A percentile compares a stretch with the other conserved stretches of the same genome.
These are phyloP conservation scores for Candida gigantensis DNA, from an alignment of 1,139 yeast species.

Conservation along the genomic window DNA sequence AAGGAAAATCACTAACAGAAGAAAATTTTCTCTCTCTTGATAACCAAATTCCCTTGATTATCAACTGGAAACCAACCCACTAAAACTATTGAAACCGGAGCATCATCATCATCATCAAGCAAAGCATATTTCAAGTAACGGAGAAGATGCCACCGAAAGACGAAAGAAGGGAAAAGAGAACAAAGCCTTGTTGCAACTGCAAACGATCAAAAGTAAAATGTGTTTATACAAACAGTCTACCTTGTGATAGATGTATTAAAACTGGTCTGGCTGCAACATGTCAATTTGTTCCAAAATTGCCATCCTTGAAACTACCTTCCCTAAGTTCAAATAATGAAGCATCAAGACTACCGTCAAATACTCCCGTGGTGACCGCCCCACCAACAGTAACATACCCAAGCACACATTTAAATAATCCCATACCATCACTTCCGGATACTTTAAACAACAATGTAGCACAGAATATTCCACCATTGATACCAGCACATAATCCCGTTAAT, in stretches of 20 bases:
- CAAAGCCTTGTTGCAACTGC: conserved; percentile 67
- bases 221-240: conserved; percentile 44
- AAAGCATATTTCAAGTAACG: no score
- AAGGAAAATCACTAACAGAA: neutral
- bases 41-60: no score
- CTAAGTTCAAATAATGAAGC: conserved; percentile 6
- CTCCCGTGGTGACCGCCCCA: neutral
- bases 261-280: conserved; percentile 50
- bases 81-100: no score
- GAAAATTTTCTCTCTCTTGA: no score
- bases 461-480: conserved; percentile 6
- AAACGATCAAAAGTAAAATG: conserved; percentile 67
- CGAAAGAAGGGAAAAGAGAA: conserved; percentile 37
- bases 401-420: conserved; percentile 2
- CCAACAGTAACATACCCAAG: neutral
- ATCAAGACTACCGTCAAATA: conserved; percentile 3
- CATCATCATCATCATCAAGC: no score
- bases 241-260: conserved; percentile 60
- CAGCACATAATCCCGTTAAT: conserved; percentile 1
- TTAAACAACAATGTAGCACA: neutral
- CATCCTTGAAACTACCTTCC: conserved; percentile 42
- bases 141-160: conserved; percentile 4
- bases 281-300: conserved; percentile 57
- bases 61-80: neutral
- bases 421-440: conserved; percentile 1